phyloP scores from a whole-genome alignment of 2,329 filamentous ascomycete species.

The Claviceps maximensis region DNA sequence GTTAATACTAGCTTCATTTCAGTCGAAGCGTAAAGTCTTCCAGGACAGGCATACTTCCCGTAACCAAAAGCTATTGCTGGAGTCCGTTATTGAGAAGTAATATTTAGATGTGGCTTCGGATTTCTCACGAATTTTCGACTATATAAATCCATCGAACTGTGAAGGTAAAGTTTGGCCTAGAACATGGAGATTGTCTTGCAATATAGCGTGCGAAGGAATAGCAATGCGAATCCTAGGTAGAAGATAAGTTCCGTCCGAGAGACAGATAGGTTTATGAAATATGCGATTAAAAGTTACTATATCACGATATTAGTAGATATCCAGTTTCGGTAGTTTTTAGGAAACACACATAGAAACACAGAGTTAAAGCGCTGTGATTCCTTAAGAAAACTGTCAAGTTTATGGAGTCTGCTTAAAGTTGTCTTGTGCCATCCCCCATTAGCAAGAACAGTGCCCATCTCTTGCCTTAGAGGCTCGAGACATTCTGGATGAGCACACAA shows the following conservation, averaged over 20 bases:
- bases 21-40: constrained; percentile 35
- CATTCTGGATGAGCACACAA: constrained; percentile 25
- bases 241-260: constrained; percentile 4
- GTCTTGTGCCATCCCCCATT: constrained; percentile 20
- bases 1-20: constrained; percentile 37
- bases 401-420: constrained; percentile 21
- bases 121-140: constrained; percentile 23
- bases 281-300: constrained; percentile 3
- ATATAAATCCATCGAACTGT: constrained; percentile 32
- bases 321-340: neutral
- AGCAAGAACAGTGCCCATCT: constrained; percentile 22
- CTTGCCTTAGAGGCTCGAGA: constrained; percentile 26
- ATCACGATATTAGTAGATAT: neutral
- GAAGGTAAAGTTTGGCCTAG: constrained; percentile 16
- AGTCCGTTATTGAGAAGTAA: constrained; percentile 33
- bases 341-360: neutral
- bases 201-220: constrained; percentile 1
- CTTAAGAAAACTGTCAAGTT: constrained; percentile 2
- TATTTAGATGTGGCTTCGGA: constrained; percentile 16
- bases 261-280: neutral
- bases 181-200: constrained; percentile 14
- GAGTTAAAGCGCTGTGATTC: constrained; percentile 2
- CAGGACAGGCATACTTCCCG: constrained; percentile 25
- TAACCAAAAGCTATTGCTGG: constrained; percentile 37
- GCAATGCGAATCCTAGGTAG: constrained; percentile 1